Base-by-base conservation (phyloP, 345 rosid genomes). In the Orychophragmus violaceus region DNA sequence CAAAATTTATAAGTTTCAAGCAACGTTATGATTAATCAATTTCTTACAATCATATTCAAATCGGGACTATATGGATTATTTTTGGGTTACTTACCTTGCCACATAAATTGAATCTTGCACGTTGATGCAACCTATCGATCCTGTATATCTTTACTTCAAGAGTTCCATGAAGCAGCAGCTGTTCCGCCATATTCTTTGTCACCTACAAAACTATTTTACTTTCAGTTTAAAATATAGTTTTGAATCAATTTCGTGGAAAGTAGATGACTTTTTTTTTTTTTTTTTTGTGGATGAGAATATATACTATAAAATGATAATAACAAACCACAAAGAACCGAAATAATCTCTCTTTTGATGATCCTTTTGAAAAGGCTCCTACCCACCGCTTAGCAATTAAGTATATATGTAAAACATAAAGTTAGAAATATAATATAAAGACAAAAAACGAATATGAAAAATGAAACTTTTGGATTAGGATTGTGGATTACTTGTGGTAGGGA, bases 81-180 rank as follows among this genome's bases (percentile, higher is more conserved):
- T 0, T 46, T 28, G 8, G 3, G 23, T 46, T 58, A 49, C 9
- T 29, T 49, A 85, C 94, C 87, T 78, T 58, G 35, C 66, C 28
- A 48, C 79, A 80, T 22, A 79, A 37, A 52, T 61, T 77, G 39
- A 79, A 70, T 63, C 82, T 78, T 37, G 77, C 75, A 19, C 88
- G 83, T 29, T 64, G 56, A 3, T 73, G 74, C 19, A 88, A 66
- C 48, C 32, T 52, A 53, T 88, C 83, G 52, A 86, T 62, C 68
- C 74, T 88, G 28, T 55, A 62, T 12, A 90, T 74, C 8, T 70
- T 77, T 9, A 74, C 95, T 17, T 22, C 21, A 68, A 90, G 89
- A 14, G 75, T 81, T 9, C 97, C 95, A 36, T 90, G 97, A 11
- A 88, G 87, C 68, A 83, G 60, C 44, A 35, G 64, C 22, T 50